These are phyloP conservation scores for Nematodospora valgi DNA, from an alignment of 805 yeast genomes.

Conservation along the genomic window DNA sequence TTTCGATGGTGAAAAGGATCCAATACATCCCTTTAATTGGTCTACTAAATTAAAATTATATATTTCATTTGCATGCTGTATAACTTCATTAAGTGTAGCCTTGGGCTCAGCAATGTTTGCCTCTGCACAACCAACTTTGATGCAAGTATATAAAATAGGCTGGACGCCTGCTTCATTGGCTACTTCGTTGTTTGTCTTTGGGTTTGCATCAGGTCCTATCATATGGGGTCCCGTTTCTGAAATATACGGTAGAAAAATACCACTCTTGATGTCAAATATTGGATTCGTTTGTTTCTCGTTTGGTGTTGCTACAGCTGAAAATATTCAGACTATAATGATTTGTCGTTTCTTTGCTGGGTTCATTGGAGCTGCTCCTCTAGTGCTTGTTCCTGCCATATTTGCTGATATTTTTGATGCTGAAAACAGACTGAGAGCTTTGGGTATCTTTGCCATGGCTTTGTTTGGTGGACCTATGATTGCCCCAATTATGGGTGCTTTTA, in stretches of 20 bases:
- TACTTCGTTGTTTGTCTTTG: conserved; percentile 79
- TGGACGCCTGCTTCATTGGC: conserved; percentile 69
- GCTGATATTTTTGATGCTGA: conserved; percentile 72
- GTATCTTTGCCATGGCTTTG: conserved; percentile 66
- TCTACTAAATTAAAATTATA: conserved; percentile 43
- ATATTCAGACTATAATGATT: conserved; percentile 71
- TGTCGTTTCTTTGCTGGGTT: conserved; percentile 79
- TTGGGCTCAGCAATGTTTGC: conserved; percentile 84
- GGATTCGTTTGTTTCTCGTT: conserved; percentile 41
- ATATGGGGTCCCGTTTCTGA: conserved; percentile 55
- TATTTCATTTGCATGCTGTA: conserved; percentile 18
- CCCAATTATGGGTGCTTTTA: conserved; percentile 55
- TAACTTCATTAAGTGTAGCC: conserved; percentile 16
- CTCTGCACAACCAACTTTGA: conserved; percentile 49
- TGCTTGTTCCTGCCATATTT: conserved; percentile 80
- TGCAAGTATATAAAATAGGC: conserved; percentile 54
- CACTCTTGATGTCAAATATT: conserved; percentile 42
- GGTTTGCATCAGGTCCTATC: conserved; percentile 90
- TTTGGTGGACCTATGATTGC: conserved; percentile 78
- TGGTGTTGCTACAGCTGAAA: conserved; percentile 73
- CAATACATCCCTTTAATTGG: conserved; percentile 67
- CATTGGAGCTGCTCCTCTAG: conserved; percentile 81
- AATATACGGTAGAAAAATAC: conserved; percentile 36
- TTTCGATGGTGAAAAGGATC: conserved; percentile 77
- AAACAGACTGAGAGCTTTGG: conserved; percentile 71